phyloP scores from a whole-genome alignment of 2,329 filamentous ascomycete species.

The Colletotrichum salicis region DNA sequence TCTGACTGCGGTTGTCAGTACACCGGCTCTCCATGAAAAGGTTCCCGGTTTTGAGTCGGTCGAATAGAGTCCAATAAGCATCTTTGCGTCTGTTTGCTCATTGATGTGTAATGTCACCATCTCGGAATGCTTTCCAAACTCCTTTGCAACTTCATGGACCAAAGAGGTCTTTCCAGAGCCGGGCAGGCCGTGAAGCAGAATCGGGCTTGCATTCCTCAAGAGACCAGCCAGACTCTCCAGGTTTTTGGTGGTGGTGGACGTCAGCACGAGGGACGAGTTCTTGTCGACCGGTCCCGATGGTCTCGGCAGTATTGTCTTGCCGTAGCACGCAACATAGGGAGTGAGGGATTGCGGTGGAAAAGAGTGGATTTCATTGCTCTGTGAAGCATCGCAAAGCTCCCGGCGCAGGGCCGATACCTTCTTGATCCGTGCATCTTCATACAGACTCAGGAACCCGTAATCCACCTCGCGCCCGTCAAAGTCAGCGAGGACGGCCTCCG shows the following conservation, averaged over 20 bases:
- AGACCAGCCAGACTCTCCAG: constrained; percentile 74
- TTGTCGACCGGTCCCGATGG: constrained; percentile 60
- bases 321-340: constrained; percentile 71
- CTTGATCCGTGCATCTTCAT: constrained; percentile 65
- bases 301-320: constrained; percentile 73
- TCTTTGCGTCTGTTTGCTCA: constrained; percentile 97
- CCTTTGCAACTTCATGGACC: constrained; percentile 82
- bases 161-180: constrained; percentile 92
- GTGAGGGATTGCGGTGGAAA: constrained; percentile 61
- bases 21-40: constrained; percentile 91
- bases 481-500: constrained; percentile 70
- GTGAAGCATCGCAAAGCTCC: constrained; percentile 45
- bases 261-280: constrained; percentile 67
- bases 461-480: constrained; percentile 84
- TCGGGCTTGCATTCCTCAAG: constrained; percentile 74
- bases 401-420: constrained; percentile 55
- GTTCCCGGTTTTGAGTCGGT: constrained; percentile 88
- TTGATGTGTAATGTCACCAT: constrained; percentile 97
- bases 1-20: constrained; percentile 90
- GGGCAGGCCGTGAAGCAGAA: constrained; percentile 83
- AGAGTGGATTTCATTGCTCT: constrained; percentile 34
- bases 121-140: constrained; percentile 79
- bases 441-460: constrained; percentile 76
- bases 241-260: constrained; percentile 78
- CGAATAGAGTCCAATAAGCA: constrained; percentile 93